Evolutionary conservation across 352 stramenopile genomes (phyloP).

Genomic region (Globisporangium paroecandrum): DNA sequence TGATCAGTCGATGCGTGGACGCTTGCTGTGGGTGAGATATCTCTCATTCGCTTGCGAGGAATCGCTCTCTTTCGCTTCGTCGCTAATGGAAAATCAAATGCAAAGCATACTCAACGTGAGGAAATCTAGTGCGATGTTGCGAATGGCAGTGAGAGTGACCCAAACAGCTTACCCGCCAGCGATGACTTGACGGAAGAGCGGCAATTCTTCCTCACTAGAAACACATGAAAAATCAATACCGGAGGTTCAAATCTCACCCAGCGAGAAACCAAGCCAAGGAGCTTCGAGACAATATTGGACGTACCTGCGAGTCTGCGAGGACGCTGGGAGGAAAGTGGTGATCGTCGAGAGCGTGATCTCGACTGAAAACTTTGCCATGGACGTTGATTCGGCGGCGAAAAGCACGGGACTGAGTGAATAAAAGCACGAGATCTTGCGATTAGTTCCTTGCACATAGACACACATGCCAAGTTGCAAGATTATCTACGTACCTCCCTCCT

Average conservation of each 20-base stretch:
- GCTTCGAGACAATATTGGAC: not conserved
- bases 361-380: conserved; percentile 62
- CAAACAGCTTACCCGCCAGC: conserved; percentile 10
- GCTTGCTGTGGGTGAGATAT: conserved; percentile 66
- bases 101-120: not conserved
- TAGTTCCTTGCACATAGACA: conserved; percentile 9
- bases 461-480: not conserved
- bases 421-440: not conserved
- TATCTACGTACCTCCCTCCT: conserved; percentile 46
- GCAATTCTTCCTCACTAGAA: conserved; percentile 35
- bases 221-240: not conserved
- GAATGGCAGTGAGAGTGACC: not conserved
- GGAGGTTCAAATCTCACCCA: not conserved
- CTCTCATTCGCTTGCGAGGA: conserved; percentile 50
- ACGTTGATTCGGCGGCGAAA: conserved; percentile 67
- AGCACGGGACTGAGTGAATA: conserved; percentile 50
- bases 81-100: conserved; percentile 1
- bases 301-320: conserved; percentile 53
- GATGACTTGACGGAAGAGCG: conserved; percentile 19
- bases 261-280: not conserved
- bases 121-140: not conserved
- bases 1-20: conserved; percentile 34
- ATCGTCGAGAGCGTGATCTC: conserved; percentile 83
- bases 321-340: conserved; percentile 68
- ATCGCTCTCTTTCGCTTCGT: conserved; percentile 28